Percentiles rank a stretch among this genome's conserved stretches.
phyloP scores from a whole-genome alignment of 805 yeast genomes.

The Komagataella populi region DNA sequence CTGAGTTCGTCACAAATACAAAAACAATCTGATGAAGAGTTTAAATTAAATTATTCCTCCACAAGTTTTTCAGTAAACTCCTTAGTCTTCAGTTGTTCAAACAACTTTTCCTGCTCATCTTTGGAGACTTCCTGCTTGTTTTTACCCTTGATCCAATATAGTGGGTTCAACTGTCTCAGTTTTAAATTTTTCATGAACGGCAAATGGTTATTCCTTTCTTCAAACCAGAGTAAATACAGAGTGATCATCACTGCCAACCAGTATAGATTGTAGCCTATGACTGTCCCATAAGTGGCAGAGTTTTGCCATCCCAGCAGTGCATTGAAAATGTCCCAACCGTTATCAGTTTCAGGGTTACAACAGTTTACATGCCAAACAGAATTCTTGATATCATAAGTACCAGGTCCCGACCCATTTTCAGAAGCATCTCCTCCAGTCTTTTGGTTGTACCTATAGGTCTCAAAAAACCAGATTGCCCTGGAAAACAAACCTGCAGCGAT shows the following conservation, averaged over 20 bases:
- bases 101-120: slow-evolving; percentile 39
- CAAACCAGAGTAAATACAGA: slow-evolving; percentile 53
- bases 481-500: slow-evolving; percentile 90
- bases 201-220: slow-evolving; percentile 75
- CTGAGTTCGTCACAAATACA: not conserved
- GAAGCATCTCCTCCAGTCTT: slow-evolving; percentile 90
- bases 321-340: slow-evolving; percentile 96
- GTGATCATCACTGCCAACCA: slow-evolving; percentile 59
- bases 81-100: slow-evolving; percentile 23
- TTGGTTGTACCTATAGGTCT: slow-evolving; percentile 47
- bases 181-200: slow-evolving; percentile 44
- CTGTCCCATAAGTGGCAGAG: slow-evolving; percentile 88
- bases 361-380: slow-evolving; percentile 96
- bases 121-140: slow-evolving; percentile 42
- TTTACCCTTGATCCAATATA: slow-evolving; percentile 58
- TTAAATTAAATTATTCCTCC: slow-evolving; percentile 1
- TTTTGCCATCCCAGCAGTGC: slow-evolving; percentile 96
- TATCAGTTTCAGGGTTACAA: slow-evolving; percentile 84
- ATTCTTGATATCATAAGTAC: slow-evolving; percentile 71
- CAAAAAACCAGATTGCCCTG: slow-evolving; percentile 86
- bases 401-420: slow-evolving; percentile 88
- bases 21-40: not conserved
- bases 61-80: slow-evolving; percentile 9
- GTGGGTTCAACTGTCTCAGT: slow-evolving; percentile 50
- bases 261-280: slow-evolving; percentile 76